Base-by-base conservation (phyloP, 2,329 filamentous ascomycete species). In the Capronia epimyces region DNA sequence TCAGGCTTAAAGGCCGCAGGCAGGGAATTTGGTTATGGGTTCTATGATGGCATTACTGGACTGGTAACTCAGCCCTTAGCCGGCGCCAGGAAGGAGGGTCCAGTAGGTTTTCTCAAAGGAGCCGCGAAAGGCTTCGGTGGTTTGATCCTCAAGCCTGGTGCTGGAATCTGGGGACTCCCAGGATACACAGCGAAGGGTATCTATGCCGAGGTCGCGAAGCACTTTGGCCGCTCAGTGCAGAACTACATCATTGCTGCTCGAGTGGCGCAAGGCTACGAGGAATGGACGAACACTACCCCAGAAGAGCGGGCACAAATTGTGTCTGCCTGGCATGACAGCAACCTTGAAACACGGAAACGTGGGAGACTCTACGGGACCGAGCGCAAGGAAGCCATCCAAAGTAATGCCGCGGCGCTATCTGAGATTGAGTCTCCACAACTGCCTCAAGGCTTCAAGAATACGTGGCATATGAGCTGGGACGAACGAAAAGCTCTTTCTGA, bases 101-200 rank as follows among this genome's bases (percentile, higher is more conserved):
- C 71, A 1, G 73, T 73, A 6, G 90, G 90, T 1, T 74, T 90
- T 6, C 63, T 89, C 10, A 91, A 90, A 66, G 87, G 87, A 0
- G 75, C 95, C 39, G 89, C 85, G 1, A 93, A 88, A 64, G 90
- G 89, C 0, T 78, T 95, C 32, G 88, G 87, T 3, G 90, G 90
- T 0, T 66, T 94, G 1, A 75, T 93, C 1, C 70, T 93, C 16
- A 95, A 95, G 65, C 86, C 89, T n/a, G 80, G 83, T 50, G 87
- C 87, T 52, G 88, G 82, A 82, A 66, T 86, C 13, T 87, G 81
- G 79, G 80, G 80, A 1, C 68, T 94, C 3, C 87, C 88, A 0
- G 89, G 84, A 3, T 94, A 93, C 63, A 79, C 87, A 2, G 85
- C 90, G 75, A 87, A 90, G 65, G 89, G 89, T 1, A 75, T 93